Evolutionary conservation across 257 asterid genomes (phyloP), one percentile per base, ranked within the genome.

Genomic region (Apocynum venetum): DNA sequence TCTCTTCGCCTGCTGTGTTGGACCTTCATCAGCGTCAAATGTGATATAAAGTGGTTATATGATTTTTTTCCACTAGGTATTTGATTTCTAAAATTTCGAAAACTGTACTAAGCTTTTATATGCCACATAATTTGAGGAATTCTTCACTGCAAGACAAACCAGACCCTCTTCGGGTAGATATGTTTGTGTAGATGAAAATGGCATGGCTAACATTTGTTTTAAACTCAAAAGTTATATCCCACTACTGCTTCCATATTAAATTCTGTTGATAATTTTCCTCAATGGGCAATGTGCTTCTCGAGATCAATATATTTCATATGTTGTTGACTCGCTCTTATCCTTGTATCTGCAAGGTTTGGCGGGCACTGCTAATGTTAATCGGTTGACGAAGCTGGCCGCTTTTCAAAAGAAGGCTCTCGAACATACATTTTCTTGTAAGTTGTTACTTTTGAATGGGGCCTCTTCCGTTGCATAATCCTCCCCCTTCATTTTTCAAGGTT

Each of bases 391-490:
- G 82, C 99, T 95, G 36, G 93, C 97, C 12, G 89, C 89, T 69
- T 95, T 95, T 49, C 98, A 95, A 77, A 91, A 80, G 82, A 93
- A 81, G 85, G 92, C 84, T 74, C 86, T 93, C 65, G 92, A 90
- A 74, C 98, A 95, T 76, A 97, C 97, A 48, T 80, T 95, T 75
- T 87, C 90, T 12, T 95, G 98, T 92, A 86, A 86, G 96, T 81
- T 76, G 35, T 72, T 15, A 9, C 13, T 19, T 25, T 52, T 81
- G 48, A 40, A 80, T 78, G 51, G 31, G 59, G 57, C 36, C 20
- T 20, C 48, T 63, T 51, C 7, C 48, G n/a, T 49, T 47, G 60
- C 76, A 64, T 41, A 46, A 43, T 53, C 20, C 2, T 35, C 38
- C 2, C 51, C 46, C 57, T 67, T 35, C 35, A 36, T 6, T 59